Evolutionary conservation across 345 rosid species (phyloP).

Genomic region (Populus davidiana): DNA sequence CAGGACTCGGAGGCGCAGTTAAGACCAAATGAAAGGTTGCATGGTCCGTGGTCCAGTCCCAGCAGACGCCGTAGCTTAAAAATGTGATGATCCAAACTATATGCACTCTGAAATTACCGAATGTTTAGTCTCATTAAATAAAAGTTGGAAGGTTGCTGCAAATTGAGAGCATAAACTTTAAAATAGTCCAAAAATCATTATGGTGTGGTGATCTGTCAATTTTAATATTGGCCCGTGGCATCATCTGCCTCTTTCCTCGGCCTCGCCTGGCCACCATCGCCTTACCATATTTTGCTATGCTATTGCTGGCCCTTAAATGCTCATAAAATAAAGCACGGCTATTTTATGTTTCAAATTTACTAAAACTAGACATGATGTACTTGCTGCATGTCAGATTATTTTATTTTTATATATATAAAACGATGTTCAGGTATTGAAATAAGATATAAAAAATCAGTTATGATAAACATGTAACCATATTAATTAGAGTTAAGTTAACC

Average conservation of each 20-base stretch:
- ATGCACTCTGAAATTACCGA: not conserved
- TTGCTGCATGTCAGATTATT: no score
- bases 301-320: not conserved
- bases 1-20: no score
- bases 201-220: not conserved
- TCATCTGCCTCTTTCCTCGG: not conserved
- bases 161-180: not conserved
- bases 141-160: not conserved
- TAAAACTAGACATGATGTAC: no score
- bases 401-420: no score
- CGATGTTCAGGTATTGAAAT: no score
- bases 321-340: not conserved
- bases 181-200: not conserved
- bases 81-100: not conserved
- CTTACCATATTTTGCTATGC: not conserved
- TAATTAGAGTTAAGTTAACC: no score
- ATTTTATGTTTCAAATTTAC: no score
- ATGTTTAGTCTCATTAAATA: not conserved
- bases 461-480: no score
- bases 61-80: no score
- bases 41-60: no score
- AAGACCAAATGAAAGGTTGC: no score
- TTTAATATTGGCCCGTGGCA: not conserved
- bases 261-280: not conserved
- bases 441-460: no score